Evolutionary conservation across 441 rosid genomes (phyloP), one percentile per base, ranked within the genome.

Genomic region (Euphorbia schlechtendalii): DNA sequence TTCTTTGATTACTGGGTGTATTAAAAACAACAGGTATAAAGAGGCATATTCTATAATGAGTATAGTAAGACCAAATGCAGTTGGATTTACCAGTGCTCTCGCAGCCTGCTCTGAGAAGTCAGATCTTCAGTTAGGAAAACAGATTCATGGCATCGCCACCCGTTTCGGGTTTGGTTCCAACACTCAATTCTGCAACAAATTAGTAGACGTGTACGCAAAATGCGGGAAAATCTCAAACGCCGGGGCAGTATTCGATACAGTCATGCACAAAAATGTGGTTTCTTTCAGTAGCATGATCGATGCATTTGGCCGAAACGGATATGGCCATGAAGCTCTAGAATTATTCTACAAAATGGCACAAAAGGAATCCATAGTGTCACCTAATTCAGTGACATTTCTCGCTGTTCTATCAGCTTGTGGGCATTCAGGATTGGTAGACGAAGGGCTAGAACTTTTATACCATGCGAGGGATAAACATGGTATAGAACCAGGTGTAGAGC

Each of bases 231-330:
- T 76, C 56, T 58, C 41, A 38, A 49, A 67, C 64, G 83, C 91
- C 15, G 53, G 72, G 73, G 62, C 73, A 17, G 0, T 82, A 56
- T 90, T 90, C 68, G 78, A 67, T 32, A 30, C 74, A 18, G 75
- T 88, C 48, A 59, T 27, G 28, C 59, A 38, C 7, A 90, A 71
- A 80, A 76, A 71, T 56, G 88, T 88, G 40, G 78, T 88, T 68
- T 82, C 97, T 32, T 90, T 91, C 89, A 90, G 89, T 59, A 83
- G 86, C 74, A 78, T 88, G 91, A 85, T 90, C 13, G 84, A 80
- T 67, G 96, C 83, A 49, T 85, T 79, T 72, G 87, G 91, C 34
- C 87, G 77, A 51, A 84, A 88, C 1, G 93, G 96, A 0, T 62
- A 68, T 7, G 97, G 96, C 4, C 64, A 43, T 56, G 82, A 81